Evolutionary conservation across 2,329 filamentous ascomycete species (phyloP).

Genomic region (Simplicillium aogashimaense): DNA sequence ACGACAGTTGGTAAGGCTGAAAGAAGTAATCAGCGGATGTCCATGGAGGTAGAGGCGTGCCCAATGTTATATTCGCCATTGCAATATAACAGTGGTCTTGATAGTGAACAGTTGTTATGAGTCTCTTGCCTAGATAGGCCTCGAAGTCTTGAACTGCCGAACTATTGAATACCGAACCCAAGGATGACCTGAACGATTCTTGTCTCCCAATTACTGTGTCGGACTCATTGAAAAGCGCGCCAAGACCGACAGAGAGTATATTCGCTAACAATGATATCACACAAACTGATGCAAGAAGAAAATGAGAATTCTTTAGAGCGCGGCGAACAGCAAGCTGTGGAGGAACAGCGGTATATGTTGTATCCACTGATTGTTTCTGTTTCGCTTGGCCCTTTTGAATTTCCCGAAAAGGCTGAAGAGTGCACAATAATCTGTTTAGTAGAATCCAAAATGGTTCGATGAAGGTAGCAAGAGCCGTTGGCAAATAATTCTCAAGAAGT

Average conservation of each 20-base stretch:
- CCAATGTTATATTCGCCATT: constrained; percentile 32
- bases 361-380: constrained; percentile 24
- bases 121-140: neutral
- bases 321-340: constrained; percentile 39
- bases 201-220: neutral
- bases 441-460: constrained; percentile 48
- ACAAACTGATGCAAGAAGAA: constrained; percentile 36
- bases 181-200: constrained; percentile 7
- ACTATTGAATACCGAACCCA: constrained; percentile 12
- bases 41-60: constrained; percentile 39
- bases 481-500: constrained; percentile 37
- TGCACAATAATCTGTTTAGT: constrained; percentile 40
- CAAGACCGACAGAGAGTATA: constrained; percentile 39
- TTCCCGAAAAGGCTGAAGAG: constrained; percentile 44
- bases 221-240: constrained; percentile 37
- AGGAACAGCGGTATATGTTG: constrained; percentile 42
- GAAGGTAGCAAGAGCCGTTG: constrained; percentile 41
- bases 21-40: constrained; percentile 33
- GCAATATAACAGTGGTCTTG: constrained; percentile 21
- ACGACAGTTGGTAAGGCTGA: constrained; percentile 25
- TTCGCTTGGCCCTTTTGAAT: constrained; percentile 18
- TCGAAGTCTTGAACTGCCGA: constrained; percentile 5
- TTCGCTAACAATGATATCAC: constrained; percentile 38
- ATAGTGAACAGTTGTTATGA: constrained; percentile 5
- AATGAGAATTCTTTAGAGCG: constrained; percentile 32